phyloP scores from a whole-genome alignment of 352 stramenopile species.

The Pythium dissotocum region DNA sequence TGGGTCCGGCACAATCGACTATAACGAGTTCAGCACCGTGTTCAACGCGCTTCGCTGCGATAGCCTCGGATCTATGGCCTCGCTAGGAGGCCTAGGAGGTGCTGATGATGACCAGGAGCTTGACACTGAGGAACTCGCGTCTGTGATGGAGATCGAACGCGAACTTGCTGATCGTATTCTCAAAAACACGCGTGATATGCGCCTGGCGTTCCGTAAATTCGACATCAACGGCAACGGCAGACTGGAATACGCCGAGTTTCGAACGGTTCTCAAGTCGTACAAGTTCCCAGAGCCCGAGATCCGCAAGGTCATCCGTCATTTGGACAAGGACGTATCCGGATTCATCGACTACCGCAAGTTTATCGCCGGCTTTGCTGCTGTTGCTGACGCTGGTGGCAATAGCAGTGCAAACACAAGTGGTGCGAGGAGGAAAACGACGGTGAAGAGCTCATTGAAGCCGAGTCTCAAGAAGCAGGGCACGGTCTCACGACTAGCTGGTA shows the following conservation, averaged over 20 bases:
- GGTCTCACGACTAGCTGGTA: background rate
- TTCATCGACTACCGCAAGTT: slow-evolving; percentile 81
- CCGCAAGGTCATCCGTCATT: slow-evolving; percentile 67
- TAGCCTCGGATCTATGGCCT: background rate
- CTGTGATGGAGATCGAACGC: slow-evolving; percentile 65
- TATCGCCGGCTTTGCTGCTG: slow-evolving; percentile 42
- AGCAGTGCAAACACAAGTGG: slow-evolving; percentile 26
- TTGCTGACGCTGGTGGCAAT: slow-evolving; percentile 33
- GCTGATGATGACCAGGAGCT: slow-evolving; percentile 35
- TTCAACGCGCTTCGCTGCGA: slow-evolving; percentile 52
- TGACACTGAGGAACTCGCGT: slow-evolving; percentile 47
- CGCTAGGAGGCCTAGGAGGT: background rate
- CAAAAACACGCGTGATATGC: slow-evolving; percentile 53
- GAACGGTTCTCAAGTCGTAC: slow-evolving; percentile 59
- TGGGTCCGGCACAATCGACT: slow-evolving; percentile 50
- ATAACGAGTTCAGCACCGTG: slow-evolving; percentile 53
- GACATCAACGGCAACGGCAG: slow-evolving; percentile 65
- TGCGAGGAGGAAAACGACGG: slow-evolving; percentile 14
- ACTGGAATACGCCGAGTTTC: slow-evolving; percentile 75
- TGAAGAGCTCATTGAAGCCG: slow-evolving; percentile 10
- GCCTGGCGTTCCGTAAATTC: slow-evolving; percentile 64
- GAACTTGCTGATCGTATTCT: slow-evolving; percentile 58
- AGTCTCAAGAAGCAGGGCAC: background rate
- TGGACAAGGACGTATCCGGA: slow-evolving; percentile 62
- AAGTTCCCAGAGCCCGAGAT: slow-evolving; percentile 66